phyloP scores from a whole-genome alignment of 83 land plant genomes.

The Diphasiastrum complanatum region DNA sequence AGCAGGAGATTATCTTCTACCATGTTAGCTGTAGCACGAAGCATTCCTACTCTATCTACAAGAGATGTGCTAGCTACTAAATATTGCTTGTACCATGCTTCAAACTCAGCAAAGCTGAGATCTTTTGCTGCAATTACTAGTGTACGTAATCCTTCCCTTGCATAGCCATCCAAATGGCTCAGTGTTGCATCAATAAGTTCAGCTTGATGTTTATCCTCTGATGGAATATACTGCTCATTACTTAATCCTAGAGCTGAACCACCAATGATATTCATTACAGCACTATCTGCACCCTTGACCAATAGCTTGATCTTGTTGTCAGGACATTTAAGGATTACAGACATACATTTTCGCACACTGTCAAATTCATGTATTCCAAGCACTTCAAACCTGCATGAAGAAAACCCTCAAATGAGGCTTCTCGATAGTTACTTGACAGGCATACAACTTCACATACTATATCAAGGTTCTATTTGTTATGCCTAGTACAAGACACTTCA shows the following conservation, averaged over 20 bases:
- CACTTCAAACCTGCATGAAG: conserved; percentile 61
- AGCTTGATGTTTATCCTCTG: conserved; percentile 3
- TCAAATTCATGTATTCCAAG: conserved; percentile 83
- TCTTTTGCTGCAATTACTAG: conserved; percentile 66
- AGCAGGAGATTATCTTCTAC: conserved; percentile 41
- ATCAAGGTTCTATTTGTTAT: no score
- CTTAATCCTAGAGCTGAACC: conserved; percentile 25
- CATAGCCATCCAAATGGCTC: conserved; percentile 55
- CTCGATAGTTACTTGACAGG: no score
- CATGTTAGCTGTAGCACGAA: conserved; percentile 41
- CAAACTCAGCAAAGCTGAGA: conserved; percentile 45
- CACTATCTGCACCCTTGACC: conserved; percentile 75
- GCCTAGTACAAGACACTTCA: no score
- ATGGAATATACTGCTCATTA: not conserved
- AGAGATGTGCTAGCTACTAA: conserved; percentile 56
- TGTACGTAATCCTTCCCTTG: conserved; percentile 72
- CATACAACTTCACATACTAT: no score
- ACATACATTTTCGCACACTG: conserved; percentile 82
- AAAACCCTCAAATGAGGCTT: no score
- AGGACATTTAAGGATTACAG: conserved; percentile 66
- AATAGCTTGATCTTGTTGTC: conserved; percentile 56
- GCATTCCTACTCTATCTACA: conserved; percentile 41
- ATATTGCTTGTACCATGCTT: conserved; percentile 59
- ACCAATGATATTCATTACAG: conserved; percentile 47
- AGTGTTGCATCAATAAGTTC: conserved; percentile 40